Evolutionary conservation across 352 stramenopile genomes (phyloP).

Genomic region (Globisporangium solare): DNA sequence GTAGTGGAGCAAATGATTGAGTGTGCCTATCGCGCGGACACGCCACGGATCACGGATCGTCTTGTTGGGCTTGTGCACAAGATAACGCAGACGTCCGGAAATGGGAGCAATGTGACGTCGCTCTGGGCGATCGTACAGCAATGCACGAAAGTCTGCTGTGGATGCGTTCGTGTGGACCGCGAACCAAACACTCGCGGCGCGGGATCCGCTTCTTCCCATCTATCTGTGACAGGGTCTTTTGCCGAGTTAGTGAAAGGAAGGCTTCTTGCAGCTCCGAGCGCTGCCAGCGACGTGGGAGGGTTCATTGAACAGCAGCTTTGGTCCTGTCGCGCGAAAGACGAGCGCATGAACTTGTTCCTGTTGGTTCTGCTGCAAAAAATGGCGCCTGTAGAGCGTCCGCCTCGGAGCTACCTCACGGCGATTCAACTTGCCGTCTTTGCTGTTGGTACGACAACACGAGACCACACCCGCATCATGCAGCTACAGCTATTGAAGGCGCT

Average conservation of each 20-base stretch:
- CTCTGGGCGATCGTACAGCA: slow-evolving; percentile 53
- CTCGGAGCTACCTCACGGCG: slow-evolving; percentile 14
- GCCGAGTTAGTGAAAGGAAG: slow-evolving; percentile 45
- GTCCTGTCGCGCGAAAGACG: slow-evolving; percentile 33
- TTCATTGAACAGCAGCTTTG: slow-evolving; percentile 48
- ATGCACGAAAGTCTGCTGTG: slow-evolving; percentile 57
- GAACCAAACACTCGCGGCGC: slow-evolving; percentile 1
- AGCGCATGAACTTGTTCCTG: slow-evolving; percentile 49
- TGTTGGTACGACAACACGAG: slow-evolving; percentile 21
- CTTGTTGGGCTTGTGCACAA: slow-evolving; percentile 28
- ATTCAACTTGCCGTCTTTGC: slow-evolving; percentile 42
- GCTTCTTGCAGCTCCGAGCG: slow-evolving; percentile 18
- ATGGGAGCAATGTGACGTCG: slow-evolving; percentile 13
- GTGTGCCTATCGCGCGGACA: slow-evolving; percentile 29
- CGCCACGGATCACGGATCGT: slow-evolving; percentile 14
- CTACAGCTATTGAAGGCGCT: slow-evolving; percentile 46
- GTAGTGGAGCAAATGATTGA: slow-evolving; percentile 40
- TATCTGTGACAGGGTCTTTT: slow-evolving; percentile 25
- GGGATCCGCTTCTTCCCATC: slow-evolving; percentile 20
- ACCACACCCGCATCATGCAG: slow-evolving; percentile 43
- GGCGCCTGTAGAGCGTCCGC: slow-evolving; percentile 1
- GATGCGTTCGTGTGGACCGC: slow-evolving; percentile 13
- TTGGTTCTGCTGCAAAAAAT: slow-evolving; percentile 49
- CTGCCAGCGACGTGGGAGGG: slow-evolving; percentile 20
- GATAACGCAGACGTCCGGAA: slow-evolving; percentile 16